phyloP scores from a whole-genome alignment of 805 yeast species.

The Komagataella pseudopastoris region DNA sequence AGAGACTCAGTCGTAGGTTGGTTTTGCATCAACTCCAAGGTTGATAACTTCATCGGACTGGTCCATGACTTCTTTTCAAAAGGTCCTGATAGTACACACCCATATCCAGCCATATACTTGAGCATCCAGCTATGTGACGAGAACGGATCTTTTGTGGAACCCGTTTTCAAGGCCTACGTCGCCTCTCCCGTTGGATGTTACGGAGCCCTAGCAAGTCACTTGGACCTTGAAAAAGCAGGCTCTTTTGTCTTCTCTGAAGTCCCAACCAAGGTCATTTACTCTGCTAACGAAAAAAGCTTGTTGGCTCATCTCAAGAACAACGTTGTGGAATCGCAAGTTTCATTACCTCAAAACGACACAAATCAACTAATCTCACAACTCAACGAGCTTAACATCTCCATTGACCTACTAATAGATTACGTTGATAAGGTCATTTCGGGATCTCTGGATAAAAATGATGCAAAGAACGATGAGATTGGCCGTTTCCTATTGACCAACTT shows the following conservation, averaged over 20 bases:
- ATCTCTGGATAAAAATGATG: constrained; percentile 34
- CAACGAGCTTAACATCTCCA: constrained; percentile 27
- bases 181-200: constrained; percentile 62
- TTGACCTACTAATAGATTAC: constrained; percentile 35
- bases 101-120: constrained; percentile 68
- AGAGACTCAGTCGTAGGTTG: constrained; percentile 74
- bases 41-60: constrained; percentile 62
- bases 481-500: constrained; percentile 48
- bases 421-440: constrained; percentile 27
- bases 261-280: constrained; percentile 47
- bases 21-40: constrained; percentile 50
- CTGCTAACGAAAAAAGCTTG: constrained; percentile 46
- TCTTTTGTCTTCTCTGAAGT: constrained; percentile 65
- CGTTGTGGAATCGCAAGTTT: constrained; percentile 17
- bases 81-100: constrained; percentile 55
- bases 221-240: constrained; percentile 25
- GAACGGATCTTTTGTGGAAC: constrained; percentile 34
- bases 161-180: constrained; percentile 53
- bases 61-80: constrained; percentile 72
- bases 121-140: constrained; percentile 50
- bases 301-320: constrained; percentile 17
- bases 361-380: constrained; percentile 32
- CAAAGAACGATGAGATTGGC: constrained; percentile 29
- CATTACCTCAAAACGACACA: constrained; percentile 23
- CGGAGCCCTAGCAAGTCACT: constrained; percentile 18